These are phyloP conservation scores for Solanum chacoense DNA, from an alignment of 305 asterid species.

Conservation along the genomic window DNA sequence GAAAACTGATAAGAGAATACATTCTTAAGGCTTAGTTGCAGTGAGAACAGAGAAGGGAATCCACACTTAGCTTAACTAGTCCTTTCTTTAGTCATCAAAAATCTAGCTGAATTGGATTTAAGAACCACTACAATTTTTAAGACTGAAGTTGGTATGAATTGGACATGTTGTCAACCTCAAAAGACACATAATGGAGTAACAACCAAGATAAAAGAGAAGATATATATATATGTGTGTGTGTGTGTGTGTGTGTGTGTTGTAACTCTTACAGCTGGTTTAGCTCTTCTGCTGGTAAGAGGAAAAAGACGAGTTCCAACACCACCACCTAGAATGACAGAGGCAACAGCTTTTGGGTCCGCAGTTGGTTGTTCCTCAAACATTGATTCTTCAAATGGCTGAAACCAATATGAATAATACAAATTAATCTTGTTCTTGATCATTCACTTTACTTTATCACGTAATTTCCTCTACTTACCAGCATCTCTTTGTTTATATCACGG, in stretches of 20 bases:
- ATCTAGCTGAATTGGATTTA: not conserved
- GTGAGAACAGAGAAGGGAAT: not conserved
- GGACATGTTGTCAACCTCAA: not conserved
- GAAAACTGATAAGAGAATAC: not conserved
- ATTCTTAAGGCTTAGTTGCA: not conserved
- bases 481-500: slow-evolving; percentile 50
- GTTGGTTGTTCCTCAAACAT: slow-evolving; percentile 22
- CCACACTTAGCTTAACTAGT: not conserved
- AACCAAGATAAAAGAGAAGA: not conserved
- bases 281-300: slow-evolving; percentile 87
- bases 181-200: not conserved
- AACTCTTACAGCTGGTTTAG: slow-evolving; percentile 86
- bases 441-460: not conserved
- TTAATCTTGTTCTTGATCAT: not conserved
- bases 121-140: not conserved
- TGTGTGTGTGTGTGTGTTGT: not conserved
- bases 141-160: not conserved
- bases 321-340: slow-evolving; percentile 82
- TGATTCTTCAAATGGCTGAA: slow-evolving; percentile 46
- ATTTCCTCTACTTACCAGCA: slow-evolving; percentile 27
- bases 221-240: not conserved
- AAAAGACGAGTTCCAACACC: slow-evolving; percentile 98
- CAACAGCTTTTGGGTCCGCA: slow-evolving; percentile 72
- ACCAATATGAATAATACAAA: slow-evolving; percentile 2
- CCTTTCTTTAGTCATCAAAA: not conserved